Base-by-base conservation (phyloP, 805 yeast genomes). In the Starmerella lactis-condensi region DNA sequence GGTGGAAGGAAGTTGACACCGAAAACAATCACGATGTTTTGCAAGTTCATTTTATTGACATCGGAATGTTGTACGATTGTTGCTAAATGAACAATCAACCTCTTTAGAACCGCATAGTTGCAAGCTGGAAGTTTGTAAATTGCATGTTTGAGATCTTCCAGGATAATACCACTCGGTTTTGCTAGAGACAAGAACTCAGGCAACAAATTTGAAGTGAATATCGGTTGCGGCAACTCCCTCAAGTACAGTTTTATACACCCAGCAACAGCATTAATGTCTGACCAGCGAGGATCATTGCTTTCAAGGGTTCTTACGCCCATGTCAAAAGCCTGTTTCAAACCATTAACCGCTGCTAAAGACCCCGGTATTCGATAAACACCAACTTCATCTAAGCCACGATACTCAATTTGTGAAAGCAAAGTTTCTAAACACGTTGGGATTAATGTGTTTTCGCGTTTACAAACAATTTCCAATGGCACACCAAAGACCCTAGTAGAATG, bases 1-100 rank as follows among this genome's bases (percentile, higher is more conserved):
- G 52, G 43, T 3, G 58, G 58, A 41, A 69, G 51, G 42, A 68
- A 65, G 52, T 72, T 66, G 71, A 69, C 69, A 4, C 74, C 63
- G 45, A 85, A 75, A 5, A 85, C 94, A 33, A 91, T 85, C 4
- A 94, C 92, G 46, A 85, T 56, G 48, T 85, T 85, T 2, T 81
- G 72, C 3, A 92, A 69, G 34, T 75, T 78, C 96, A 85, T 85
- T 50, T 72, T 72, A 55, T 85, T 85, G 28, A 56, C 57, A 8
- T 66, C 71, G 27, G 73, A 71, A 46, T 69, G 71, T 36, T 64
- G 64, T 33, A 75, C 72, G 16, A 85, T 73, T 41, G 63, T 64
- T 40, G 65, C 61, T 57, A 83, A 62, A 56, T 83, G 96, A 26
- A 61, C 55, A 23, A 75, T 61, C 32, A 85, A 58, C 29, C 75